These are phyloP conservation scores for Flaveria trinervia DNA, from an alignment of 129 eudicot species.

Conservation along the genomic window DNA sequence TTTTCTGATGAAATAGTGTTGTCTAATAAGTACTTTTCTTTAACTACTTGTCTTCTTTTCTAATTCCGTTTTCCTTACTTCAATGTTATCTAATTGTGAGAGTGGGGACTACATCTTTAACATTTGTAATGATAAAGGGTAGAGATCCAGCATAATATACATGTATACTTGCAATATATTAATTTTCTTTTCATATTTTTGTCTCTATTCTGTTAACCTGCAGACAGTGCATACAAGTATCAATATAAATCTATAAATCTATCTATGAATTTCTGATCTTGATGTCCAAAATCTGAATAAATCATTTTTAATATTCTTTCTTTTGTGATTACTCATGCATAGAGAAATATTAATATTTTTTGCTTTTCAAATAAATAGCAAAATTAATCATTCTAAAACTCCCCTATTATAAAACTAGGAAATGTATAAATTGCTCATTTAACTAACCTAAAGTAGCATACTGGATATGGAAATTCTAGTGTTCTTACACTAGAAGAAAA, in stretches of 20 bases:
- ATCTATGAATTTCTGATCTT: not conserved
- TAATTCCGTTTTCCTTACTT: not conserved
- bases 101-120: not conserved
- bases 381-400: not conserved
- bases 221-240: not conserved
- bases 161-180: not conserved
- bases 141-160: not conserved
- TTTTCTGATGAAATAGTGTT: not conserved
- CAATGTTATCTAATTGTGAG: not conserved
- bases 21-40: not conserved
- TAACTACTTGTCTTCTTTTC: constrained; percentile 1
- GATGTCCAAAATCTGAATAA: not conserved
- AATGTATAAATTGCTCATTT: not conserved
- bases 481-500: not conserved
- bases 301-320: not conserved
- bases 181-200: not conserved
- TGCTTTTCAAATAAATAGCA: not conserved
- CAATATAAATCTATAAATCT: not conserved
- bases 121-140: not conserved
- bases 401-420: constrained; percentile 4
- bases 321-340: not conserved
- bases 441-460: constrained; percentile 15
- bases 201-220: not conserved
- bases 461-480: not conserved
- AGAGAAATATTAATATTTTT: not conserved